Conservation (phyloP, 192 early-diverging fungal genomes). For the Coemansia sp. region DNA sequence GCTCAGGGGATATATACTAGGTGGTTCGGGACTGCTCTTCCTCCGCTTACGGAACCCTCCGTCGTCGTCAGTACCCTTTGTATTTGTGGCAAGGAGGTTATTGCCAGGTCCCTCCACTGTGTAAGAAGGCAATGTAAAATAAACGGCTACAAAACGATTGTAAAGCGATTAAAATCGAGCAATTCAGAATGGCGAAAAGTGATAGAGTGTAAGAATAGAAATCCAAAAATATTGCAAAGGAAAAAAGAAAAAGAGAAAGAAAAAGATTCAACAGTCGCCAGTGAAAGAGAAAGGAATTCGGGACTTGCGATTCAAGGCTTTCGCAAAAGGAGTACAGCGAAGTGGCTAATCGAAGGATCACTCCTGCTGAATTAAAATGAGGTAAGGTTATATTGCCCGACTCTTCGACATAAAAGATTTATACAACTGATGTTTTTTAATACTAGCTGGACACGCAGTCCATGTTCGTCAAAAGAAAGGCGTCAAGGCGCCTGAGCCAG, state of each 20-base stretch:
- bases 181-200: neutral
- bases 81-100: neutral
- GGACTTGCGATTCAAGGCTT: neutral
- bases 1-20: neutral
- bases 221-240: too few species aligned
- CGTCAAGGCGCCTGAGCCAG: slow-evolving; percentile 17
- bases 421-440: neutral
- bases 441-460: neutral
- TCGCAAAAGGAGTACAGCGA: too few species aligned
- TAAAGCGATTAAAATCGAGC: neutral
- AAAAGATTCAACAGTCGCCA: neutral
- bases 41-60: slow-evolving; percentile 3
- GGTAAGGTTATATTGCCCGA: too few species aligned
- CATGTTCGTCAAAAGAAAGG: neutral
- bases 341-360: too few species aligned
- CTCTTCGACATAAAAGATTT: neutral
- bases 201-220: too few species aligned
- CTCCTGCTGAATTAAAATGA: too few species aligned
- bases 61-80: neutral
- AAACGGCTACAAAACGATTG: neutral
- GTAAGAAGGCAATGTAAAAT: neutral
- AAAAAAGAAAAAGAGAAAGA: too few species aligned
- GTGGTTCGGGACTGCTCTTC: slow-evolving; percentile 4
- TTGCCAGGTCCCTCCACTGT: neutral
- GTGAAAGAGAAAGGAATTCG: neutral